Evolutionary conservation across 2,329 filamentous ascomycete genomes (phyloP).

Genomic region (Fusarium verticillioides): DNA sequence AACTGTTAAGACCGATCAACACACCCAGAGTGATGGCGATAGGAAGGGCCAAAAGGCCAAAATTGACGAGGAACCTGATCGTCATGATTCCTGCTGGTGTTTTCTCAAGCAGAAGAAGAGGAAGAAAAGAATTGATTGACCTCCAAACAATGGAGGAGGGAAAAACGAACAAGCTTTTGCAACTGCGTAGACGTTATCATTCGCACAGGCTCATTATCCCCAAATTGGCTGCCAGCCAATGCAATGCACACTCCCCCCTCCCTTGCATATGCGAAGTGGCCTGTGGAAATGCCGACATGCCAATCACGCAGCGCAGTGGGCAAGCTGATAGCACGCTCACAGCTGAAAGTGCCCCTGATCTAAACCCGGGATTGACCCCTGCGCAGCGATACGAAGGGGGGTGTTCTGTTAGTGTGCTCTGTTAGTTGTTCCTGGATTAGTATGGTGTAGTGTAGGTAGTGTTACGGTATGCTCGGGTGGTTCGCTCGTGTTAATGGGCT

Average conservation of each 20-base stretch:
- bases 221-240: not conserved
- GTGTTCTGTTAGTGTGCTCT: not conserved
- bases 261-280: slow-evolving; percentile 8
- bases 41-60: slow-evolving; percentile 60
- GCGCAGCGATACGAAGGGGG: slow-evolving; percentile 27
- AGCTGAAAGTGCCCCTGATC: slow-evolving; percentile 39
- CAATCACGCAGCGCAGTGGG: slow-evolving; percentile 20
- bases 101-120: not conserved
- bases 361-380: slow-evolving; percentile 15
- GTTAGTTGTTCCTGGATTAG: slow-evolving; percentile 10
- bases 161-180: slow-evolving; percentile 24
- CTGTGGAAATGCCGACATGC: slow-evolving; percentile 20
- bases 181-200: slow-evolving; percentile 1
- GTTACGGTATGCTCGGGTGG: slow-evolving; percentile 7
- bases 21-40: slow-evolving; percentile 62
- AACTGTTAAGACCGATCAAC: slow-evolving; percentile 60
- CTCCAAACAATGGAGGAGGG: not conserved
- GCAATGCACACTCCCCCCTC: not conserved
- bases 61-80: slow-evolving; percentile 60
- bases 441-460: not conserved
- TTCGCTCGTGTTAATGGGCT: not conserved
- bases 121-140: not conserved
- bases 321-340: slow-evolving; percentile 20
- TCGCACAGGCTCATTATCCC: slow-evolving; percentile 17
- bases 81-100: slow-evolving; percentile 46